Conservation (phyloP, 169 alveolate genomes). For the Theileria sp. region DNA sequence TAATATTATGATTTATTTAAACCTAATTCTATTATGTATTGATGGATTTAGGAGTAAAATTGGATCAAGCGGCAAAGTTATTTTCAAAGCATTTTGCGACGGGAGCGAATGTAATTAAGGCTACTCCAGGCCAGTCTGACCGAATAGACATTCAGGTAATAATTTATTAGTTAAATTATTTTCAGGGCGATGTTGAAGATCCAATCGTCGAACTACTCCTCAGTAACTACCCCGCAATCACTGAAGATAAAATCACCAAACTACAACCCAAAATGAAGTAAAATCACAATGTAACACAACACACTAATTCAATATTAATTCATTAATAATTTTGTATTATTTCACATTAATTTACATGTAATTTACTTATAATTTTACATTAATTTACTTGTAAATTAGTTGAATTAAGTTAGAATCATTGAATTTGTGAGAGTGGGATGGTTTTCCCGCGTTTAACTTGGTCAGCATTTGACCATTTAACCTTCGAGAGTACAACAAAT, state of each 20-base stretch:
- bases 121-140: constrained; percentile 76
- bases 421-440: background rate
- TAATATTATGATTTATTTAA: too few species aligned
- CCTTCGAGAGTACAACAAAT: constrained; percentile 35
- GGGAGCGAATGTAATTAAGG: constrained; percentile 86
- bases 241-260: constrained; percentile 67
- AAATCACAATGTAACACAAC: background rate
- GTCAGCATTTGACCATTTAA: constrained; percentile 46
- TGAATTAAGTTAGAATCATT: background rate
- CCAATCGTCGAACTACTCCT: constrained; percentile 66
- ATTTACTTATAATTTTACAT: background rate
- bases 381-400: too few species aligned
- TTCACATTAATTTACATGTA: too few species aligned
- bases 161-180: background rate
- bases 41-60: constrained; percentile 66
- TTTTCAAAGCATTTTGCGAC: constrained; percentile 84
- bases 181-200: constrained; percentile 78
- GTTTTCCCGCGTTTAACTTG: background rate
- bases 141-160: constrained; percentile 75
- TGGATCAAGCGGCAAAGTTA: constrained; percentile 82
- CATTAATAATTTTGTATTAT: too few species aligned
- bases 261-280: constrained; percentile 67
- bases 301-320: background rate
- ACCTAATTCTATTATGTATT: background rate
- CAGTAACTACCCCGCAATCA: constrained; percentile 69